These are phyloP conservation scores for Boletus nobilissimus DNA, from an alignment of 1,284 basidiomycete genomes.

Conservation along the genomic window DNA sequence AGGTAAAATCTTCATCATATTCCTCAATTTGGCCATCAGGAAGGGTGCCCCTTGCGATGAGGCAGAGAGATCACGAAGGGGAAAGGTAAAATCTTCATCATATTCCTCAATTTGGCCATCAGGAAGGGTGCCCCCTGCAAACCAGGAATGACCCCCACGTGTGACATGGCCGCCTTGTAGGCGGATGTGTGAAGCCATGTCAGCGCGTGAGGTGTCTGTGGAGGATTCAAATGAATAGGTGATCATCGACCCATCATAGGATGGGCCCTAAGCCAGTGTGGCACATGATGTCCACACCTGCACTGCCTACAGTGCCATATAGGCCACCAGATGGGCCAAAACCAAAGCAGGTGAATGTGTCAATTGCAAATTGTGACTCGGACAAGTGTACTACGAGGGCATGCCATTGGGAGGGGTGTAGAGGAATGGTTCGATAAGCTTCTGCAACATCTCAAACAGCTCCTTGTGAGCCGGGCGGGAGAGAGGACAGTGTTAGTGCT, in stretches of 20 bases:
- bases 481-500: not conserved
- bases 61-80: not conserved
- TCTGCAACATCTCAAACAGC: not conserved
- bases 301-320: slow-evolving; percentile 47
- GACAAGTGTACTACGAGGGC: not conserved
- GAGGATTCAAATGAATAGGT: slow-evolving; percentile 49
- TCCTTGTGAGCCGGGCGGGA: not conserved
- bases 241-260: slow-evolving; percentile 55
- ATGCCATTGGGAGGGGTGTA: slow-evolving; percentile 14
- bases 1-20: slow-evolving; percentile 6
- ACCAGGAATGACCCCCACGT: slow-evolving; percentile 17
- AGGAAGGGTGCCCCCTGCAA: rapidly evolving
- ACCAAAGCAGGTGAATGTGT: slow-evolving; percentile 43
- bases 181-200: too few relatives aligned
- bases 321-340: slow-evolving; percentile 43
- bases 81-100: slow-evolving; percentile 3
- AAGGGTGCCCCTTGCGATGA: too few relatives aligned
- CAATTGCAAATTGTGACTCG: not conserved
- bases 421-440: not conserved
- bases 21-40: not conserved
- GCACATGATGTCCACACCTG: slow-evolving; percentile 44
- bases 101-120: not conserved
- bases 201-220: too few relatives aligned
- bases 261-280: slow-evolving; percentile 47
- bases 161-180: too few relatives aligned